Base-by-base conservation (phyloP, 352 stramenopile genomes). In the Globisporangium solare region DNA sequence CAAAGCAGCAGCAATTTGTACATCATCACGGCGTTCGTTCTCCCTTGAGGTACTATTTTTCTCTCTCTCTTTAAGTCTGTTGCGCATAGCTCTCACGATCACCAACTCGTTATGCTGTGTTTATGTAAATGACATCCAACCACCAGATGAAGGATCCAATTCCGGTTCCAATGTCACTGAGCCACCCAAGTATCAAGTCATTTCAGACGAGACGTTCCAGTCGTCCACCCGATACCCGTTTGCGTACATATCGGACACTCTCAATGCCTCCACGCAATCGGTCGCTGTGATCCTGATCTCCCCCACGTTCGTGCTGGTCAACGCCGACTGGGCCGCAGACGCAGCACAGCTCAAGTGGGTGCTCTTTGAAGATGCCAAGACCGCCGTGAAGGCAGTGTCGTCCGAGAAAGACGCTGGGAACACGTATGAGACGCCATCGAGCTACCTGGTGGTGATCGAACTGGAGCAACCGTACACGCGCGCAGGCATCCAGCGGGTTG, bases 291-390 rank as follows among this genome's bases (percentile, higher is more conserved):
- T 51, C n/a, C 24, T 43, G 8, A 50, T 58, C 52, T 10, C 17
- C 1, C 2, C 24, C 3, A 39, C 15, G 27, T 22, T 51, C 12
- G 13, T 58, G 8, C 3, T 58, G 17, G 32, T n/a, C 13, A 58
- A 51, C 18, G 24, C 8, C 2, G 41, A 43, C 5, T 58, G 52
- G 52, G n/a, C 50, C 24, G 2, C 5, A 4, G 14, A 15, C n/a
- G 4, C n/a, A 10, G 22, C 49, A n/a, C 24, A 20, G 10, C 31
- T 58, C 24, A 31, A 58, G 41, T 58, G 24, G 40, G 40, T 58
- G 52, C 17, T 58, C 2, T 51, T 58, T 20, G 40, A 15, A 41
- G 17, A 43, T 27, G n/a, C 42, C 20, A 58, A 58, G 52, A 20
- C 32, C 24, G 22, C 5, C 2, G 24, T 51, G 17, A 32, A 31